Base-by-base conservation (phyloP, 1,284 basidiomycete genomes). In the Sporisorium scitamineum region DNA sequence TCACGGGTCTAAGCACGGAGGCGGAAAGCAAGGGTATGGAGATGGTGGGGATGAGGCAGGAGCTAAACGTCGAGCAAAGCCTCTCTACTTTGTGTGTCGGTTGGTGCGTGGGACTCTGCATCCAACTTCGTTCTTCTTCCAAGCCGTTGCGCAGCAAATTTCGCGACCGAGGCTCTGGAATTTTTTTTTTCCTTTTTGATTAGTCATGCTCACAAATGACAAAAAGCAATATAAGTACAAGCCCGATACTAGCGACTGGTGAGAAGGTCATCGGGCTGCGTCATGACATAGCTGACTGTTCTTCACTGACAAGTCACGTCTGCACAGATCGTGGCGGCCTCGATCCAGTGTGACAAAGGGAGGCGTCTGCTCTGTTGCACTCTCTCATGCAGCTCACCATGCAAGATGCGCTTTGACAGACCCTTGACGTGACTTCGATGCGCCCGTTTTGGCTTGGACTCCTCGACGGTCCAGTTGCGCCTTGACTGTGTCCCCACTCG, bases 221-320 rank as follows among this genome's bases (percentile, higher is more conserved):
- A n/a, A n/a, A n/a, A n/a, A n/a, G n/a, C n/a, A n/a, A n/a, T n/a
- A n/a, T n/a, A n/a, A n/a, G n/a, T n/a, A n/a, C n/a, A n/a, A n/a
- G n/a, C n/a, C n/a, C n/a, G n/a, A n/a, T n/a, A n/a, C n/a, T n/a
- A n/a, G n/a, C n/a, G n/a, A n/a, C n/a, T n/a, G n/a, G n/a, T n/a
- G n/a, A n/a, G n/a, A n/a, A n/a, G n/a, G 6, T 5, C 22, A 66
- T 72, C 70, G 70, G 70, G 70, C 66, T 59, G 70, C 70, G 60
- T 37, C 60, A 72, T 72, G 70, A 72, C 70, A 63, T 66, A 59
- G 51, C 31, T 18, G 32, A 26, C 34, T 16, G 27, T 20, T 39
- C 34, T 34, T 13, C 13, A 14, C 47, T 20, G n/a, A 20, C 5
- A n/a, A 2, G 7, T 16, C 24, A 39, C 34, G 50, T 53, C 51